Percentiles rank a stretch among this genome's conserved stretches.
Conservation (phyloP, 1,284 basidiomycete genomes). For the Rhodofomes roseus region DNA sequence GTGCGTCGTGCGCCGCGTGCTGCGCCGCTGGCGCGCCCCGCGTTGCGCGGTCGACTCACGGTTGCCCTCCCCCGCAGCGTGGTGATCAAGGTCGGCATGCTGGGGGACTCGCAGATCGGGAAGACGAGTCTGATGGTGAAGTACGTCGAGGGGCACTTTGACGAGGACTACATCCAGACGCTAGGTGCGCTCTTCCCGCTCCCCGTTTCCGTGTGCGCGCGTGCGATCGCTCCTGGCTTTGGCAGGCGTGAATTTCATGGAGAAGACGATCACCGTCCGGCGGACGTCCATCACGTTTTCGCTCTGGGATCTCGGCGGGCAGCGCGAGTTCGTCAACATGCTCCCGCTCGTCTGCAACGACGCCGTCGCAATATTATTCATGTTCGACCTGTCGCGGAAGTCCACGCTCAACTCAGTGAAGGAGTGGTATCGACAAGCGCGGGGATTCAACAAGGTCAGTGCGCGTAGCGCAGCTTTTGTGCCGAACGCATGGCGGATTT, state of each 20-base stretch:
- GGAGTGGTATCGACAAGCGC: constrained; percentile 98
- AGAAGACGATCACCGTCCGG: constrained; percentile 96
- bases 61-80: constrained; percentile 49
- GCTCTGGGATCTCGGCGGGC: constrained; percentile 98
- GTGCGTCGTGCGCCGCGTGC: constrained; percentile 32
- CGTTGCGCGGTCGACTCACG: not conserved
- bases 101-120: constrained; percentile 97
- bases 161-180: constrained; percentile 99
- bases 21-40: not conserved
- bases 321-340: constrained; percentile 99
- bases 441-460: constrained; percentile 94
- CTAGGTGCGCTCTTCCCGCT: constrained; percentile 62
- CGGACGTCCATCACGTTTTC: constrained; percentile 99
- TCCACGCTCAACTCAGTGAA: constrained; percentile 97
- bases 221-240: too few species aligned
- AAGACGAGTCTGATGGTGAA: constrained; percentile 99
- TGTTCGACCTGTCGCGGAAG: constrained; percentile 98
- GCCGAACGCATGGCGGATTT: too few species aligned
- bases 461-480: too few species aligned
- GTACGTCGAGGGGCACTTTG: constrained; percentile 96
- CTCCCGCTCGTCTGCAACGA: constrained; percentile 97
- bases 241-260: constrained; percentile 97
- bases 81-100: constrained; percentile 98
- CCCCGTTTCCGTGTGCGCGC: too few species aligned
- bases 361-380: constrained; percentile 97